Percentiles rank a stretch among this genome's conserved stretches.
Conservation (phyloP, 2,329 filamentous ascomycete species). For the Graphiopsis chlorocephala region DNA sequence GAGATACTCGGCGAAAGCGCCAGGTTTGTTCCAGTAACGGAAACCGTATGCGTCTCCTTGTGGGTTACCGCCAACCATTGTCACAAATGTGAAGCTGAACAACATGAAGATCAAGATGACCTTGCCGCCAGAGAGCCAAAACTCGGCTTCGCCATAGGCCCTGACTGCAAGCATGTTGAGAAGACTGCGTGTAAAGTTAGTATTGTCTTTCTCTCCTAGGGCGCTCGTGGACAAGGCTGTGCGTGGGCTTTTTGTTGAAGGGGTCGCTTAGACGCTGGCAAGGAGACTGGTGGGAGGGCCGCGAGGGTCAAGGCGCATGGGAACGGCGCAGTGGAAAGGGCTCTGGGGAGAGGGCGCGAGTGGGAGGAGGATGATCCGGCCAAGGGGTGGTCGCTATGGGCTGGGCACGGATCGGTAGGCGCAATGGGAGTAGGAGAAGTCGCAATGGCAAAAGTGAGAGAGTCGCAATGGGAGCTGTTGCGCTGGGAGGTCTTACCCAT, state of each 20-base stretch:
- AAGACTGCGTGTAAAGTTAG: constrained; percentile 23
- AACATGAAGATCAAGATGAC: constrained; percentile 46
- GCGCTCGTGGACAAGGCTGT: not conserved
- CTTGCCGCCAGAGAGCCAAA: constrained; percentile 53
- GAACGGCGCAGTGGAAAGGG: not conserved
- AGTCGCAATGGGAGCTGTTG: constrained; percentile 16
- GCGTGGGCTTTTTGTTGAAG: not conserved
- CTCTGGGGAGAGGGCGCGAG: not conserved
- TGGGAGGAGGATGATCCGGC: not conserved
- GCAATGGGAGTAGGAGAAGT: constrained; percentile 2
- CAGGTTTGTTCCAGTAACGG: constrained; percentile 43
- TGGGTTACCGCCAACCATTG: constrained; percentile 37
- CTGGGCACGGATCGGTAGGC: not conserved
- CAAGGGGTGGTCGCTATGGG: constrained; percentile 1
- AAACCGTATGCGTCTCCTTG: constrained; percentile 41
- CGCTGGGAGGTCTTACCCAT: constrained; percentile 17
- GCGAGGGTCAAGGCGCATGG: not conserved
- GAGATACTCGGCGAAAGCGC: constrained; percentile 32
- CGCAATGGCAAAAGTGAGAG: constrained; percentile 4
- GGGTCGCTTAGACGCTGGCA: not conserved
- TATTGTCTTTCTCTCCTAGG: not conserved
- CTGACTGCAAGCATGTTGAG: constrained; percentile 48
- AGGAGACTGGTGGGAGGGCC: not conserved
- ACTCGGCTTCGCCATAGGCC: constrained; percentile 44
- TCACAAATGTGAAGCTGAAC: constrained; percentile 40